Percentiles rank a stretch among this genome's conserved stretches.
Conservation (phyloP, 768 basidiomycete genomes). For the Neoboletus subvelutipes region DNA sequence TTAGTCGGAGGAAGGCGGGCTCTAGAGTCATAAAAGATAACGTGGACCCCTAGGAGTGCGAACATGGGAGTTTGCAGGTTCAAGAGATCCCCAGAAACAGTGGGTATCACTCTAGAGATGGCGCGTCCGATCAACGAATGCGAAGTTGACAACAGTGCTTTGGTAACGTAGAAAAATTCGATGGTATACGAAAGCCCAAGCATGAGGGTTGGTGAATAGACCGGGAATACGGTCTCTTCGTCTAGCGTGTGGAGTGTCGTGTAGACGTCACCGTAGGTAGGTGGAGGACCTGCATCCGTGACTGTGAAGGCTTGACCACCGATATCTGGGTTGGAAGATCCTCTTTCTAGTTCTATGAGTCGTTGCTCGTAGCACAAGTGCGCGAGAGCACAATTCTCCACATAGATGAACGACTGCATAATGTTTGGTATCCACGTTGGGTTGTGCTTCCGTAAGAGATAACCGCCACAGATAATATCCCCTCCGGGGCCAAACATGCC, state of each 20-base stretch:
- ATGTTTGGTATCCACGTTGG: constrained; percentile 61
- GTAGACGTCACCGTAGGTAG: constrained; percentile 65
- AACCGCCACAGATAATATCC: constrained; percentile 64
- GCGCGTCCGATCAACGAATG: constrained; percentile 27
- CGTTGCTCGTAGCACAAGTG: constrained; percentile 74
- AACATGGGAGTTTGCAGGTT: constrained; percentile 63
- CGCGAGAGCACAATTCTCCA: constrained; percentile 73
- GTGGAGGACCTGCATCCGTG: constrained; percentile 62
- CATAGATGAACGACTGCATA: constrained; percentile 66
- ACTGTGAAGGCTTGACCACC: constrained; percentile 71
- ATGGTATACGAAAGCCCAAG: constrained; percentile 60
- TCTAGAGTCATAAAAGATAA: constrained; percentile 66
- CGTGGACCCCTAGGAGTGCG: constrained; percentile 49
- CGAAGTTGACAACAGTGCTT: constrained; percentile 39
- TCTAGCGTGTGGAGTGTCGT: constrained; percentile 52
- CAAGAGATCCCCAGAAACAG: constrained; percentile 47
- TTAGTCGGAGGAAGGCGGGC: constrained; percentile 52
- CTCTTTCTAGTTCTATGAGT: constrained; percentile 52
- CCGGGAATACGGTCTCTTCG: constrained; percentile 55
- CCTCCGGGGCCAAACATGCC: constrained; percentile 75
- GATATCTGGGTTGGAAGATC: constrained; percentile 54
- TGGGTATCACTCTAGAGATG: constrained; percentile 42
- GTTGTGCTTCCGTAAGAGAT: constrained; percentile 57
- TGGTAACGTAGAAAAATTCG: constrained; percentile 53
- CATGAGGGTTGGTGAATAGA: constrained; percentile 61